phyloP scores from a whole-genome alignment of 305 asterid species.

The Fraxinus platypoda region DNA sequence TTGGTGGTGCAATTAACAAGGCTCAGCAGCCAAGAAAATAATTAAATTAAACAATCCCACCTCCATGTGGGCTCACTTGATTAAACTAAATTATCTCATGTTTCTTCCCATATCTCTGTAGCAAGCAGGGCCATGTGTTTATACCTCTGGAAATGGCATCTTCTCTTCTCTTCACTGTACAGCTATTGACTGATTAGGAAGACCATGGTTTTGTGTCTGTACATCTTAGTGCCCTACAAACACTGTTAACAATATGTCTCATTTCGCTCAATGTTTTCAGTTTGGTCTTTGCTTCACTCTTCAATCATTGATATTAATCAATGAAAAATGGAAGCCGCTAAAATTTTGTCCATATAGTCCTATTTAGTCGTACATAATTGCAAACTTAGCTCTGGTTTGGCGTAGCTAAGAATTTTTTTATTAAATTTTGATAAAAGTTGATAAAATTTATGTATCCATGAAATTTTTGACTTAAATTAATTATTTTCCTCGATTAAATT shows the following conservation, averaged over 20 bases:
- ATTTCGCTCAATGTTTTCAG: slow-evolving; percentile 22
- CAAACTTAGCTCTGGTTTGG: too few species aligned
- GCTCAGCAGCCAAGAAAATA: slow-evolving; percentile 18
- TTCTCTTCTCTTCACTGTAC: slow-evolving; percentile 21
- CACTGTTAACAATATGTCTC: slow-evolving; percentile 9
- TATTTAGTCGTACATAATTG: too few species aligned
- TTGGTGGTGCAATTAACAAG: slow-evolving; percentile 22
- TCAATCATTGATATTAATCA: slow-evolving; percentile 11
- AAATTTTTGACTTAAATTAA: too few species aligned
- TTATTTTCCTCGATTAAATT: too few species aligned
- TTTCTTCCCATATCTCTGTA: slow-evolving; percentile 33
- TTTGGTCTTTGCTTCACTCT: slow-evolving; percentile 14
- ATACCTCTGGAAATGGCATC: slow-evolving; percentile 25
- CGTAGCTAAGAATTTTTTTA: too few species aligned
- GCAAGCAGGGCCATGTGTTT: background rate
- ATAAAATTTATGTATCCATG: too few species aligned
- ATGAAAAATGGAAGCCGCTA: too few species aligned
- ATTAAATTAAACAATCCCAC: slow-evolving; percentile 16
- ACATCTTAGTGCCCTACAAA: background rate
- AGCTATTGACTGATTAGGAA: too few species aligned
- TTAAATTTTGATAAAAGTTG: too few species aligned
- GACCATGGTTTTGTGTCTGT: slow-evolving; percentile 13
- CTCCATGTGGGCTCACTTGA: slow-evolving; percentile 24
- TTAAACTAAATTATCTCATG: slow-evolving; percentile 35
- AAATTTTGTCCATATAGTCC: too few species aligned